Evolutionary conservation across 2,329 filamentous ascomycete genomes (phyloP), one percentile per base, ranked within the genome.

Genomic region (Paecilomyces variotii): DNA sequence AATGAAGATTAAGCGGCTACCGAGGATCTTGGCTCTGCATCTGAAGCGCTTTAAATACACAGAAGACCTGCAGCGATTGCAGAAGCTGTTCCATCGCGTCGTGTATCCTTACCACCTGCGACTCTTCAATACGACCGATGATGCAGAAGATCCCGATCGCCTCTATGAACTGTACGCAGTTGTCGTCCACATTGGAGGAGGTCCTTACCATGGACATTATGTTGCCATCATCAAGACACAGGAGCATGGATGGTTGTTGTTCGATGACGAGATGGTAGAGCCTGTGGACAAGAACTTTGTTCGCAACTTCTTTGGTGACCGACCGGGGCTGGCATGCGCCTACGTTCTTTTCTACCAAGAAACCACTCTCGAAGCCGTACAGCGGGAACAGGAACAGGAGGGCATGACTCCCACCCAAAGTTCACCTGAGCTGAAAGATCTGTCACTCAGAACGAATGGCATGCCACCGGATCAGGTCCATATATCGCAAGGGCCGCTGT

Each of bases 291-390:
- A 97, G 74, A 87, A 89, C 70, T 99, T 95, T 69, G 94, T 99
- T 39, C 85, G 88, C 64, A 97, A 96, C 72, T 99, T 99, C 76
- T 99, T 99, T 67, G 94, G 94, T 14, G 94, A 97, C 71, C 91
- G 89, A 68, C 87, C 88, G 0, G 91, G 91, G 2, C 85, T 95
- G 73, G 94, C 94, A 9, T 97, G 92, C 67, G 94, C 94, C 30
- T 99, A 99, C 68, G 92, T 99, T 14, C 79, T 99, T 9, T 99
- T 99, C 74, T 99, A 99, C 75, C 94, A 97, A 72, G 93, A 99
- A 74, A 97, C 86, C 1, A 88, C 85, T 0, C 71, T 86, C 27
- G 86, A 88, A 68, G 84, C 84, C 1, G 80, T 88, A 67, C 78
- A 84, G 67, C 87, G 86, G 58, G 92, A 97, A 74, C 89, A 95